A percentile compares a stretch with the other conserved stretches of the same genome.
Conservation (phyloP, 352 stramenopile genomes). For the Phytopythium sindhum region DNA sequence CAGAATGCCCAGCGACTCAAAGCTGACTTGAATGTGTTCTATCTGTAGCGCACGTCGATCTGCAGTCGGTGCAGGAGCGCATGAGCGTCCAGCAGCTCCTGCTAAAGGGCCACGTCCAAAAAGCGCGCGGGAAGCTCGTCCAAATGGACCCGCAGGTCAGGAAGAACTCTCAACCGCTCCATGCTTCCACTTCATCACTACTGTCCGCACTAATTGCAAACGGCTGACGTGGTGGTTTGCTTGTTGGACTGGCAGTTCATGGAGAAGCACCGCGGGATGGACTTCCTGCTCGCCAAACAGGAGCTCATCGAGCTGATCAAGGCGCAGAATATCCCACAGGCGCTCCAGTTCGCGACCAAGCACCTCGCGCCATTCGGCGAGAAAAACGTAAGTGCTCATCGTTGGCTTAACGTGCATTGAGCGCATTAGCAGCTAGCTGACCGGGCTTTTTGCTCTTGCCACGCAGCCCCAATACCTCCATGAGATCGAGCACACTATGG, state of each 20-base stretch:
- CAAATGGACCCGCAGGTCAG: conserved; percentile 45
- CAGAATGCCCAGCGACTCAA: background rate
- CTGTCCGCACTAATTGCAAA: too few species aligned
- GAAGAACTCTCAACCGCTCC: background rate
- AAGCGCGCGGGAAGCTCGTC: conserved; percentile 49
- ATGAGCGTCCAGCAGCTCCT: conserved; percentile 71
- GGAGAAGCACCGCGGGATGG: conserved; percentile 52
- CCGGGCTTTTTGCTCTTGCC: background rate
- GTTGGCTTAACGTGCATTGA: background rate
- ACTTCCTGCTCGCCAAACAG: conserved; percentile 77
- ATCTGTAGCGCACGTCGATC: conserved; percentile 53
- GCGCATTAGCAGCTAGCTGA: background rate
- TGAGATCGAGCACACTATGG: conserved; percentile 78
- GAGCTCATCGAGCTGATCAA: conserved; percentile 83
- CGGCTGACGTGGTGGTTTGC: background rate
- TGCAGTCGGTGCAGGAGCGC: conserved; percentile 69
- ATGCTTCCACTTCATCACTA: too few species aligned
- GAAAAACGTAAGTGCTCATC: conserved; percentile 50
- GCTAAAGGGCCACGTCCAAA: conserved; percentile 56
- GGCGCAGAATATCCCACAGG: conserved; percentile 49
- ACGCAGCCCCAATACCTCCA: conserved; percentile 62
- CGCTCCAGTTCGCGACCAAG: conserved; percentile 68
- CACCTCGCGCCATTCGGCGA: conserved; percentile 70
- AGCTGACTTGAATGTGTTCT: background rate
- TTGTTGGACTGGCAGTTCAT: conserved; percentile 36